Percentiles rank a stretch among this genome's conserved stretches.
Evolutionary conservation across 768 basidiomycete genomes (phyloP).

Genomic region (Sutorius australiensis): DNA sequence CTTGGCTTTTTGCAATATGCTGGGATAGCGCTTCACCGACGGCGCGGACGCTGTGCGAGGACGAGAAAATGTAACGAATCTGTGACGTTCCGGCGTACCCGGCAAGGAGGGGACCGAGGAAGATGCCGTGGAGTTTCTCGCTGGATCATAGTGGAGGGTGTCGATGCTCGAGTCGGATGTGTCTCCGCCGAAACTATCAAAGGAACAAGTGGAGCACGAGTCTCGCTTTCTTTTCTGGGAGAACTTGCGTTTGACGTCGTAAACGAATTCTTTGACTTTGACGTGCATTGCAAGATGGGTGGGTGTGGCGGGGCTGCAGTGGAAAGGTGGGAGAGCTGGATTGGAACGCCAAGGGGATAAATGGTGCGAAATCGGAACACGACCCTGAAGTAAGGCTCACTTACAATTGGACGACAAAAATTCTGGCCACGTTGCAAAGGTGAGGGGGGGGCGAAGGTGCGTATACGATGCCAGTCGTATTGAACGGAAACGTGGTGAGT

Average conservation of each 20-base stretch:
- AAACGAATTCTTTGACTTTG: slow-evolving; percentile 29
- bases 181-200: slow-evolving; percentile 5
- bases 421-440: slow-evolving; percentile 5
- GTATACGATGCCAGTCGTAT: neutral
- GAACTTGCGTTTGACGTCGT: slow-evolving; percentile 32
- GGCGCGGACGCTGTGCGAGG: slow-evolving; percentile 9
- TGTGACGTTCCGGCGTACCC: slow-evolving; percentile 3
- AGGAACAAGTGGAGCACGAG: slow-evolving; percentile 10
- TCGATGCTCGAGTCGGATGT: slow-evolving; percentile 15
- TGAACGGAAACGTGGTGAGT: slow-evolving; percentile 5
- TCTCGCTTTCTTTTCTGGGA: slow-evolving; percentile 25
- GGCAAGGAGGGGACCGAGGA: slow-evolving; percentile 14
- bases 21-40: slow-evolving; percentile 4
- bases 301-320: neutral
- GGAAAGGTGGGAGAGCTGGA: neutral
- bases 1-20: slow-evolving; percentile 5
- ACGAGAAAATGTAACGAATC: slow-evolving; percentile 12
- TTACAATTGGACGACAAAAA: neutral
- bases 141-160: neutral
- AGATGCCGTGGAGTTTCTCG: slow-evolving; percentile 7
- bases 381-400: neutral
- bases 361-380: neutral
- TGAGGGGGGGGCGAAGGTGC: slow-evolving; percentile 1
- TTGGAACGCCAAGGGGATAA: neutral
- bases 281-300: slow-evolving; percentile 24